These are phyloP conservation scores for Suaeda aralocaspica DNA, from an alignment of 148 eudicot species.

Conservation along the genomic window DNA sequence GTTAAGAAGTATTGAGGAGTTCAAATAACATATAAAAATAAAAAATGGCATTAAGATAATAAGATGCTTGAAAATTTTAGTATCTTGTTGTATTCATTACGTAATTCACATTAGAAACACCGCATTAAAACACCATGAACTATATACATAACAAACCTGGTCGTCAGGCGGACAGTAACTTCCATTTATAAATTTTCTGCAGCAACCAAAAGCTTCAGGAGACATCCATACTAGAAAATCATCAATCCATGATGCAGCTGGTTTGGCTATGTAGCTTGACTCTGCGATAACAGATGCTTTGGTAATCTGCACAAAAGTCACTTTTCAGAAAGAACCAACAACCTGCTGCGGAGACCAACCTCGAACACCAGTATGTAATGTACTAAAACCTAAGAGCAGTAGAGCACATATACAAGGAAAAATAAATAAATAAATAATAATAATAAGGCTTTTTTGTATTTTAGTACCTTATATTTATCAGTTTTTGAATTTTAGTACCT, in stretches of 20 bases:
- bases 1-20: not conserved
- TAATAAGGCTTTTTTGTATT: no score
- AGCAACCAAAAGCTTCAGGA: slow-evolving; percentile 99
- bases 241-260: slow-evolving; percentile 99
- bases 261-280: slow-evolving; percentile 91
- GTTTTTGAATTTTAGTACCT: no score
- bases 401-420: not conserved
- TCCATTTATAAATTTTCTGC: slow-evolving; percentile 89
- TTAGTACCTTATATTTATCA: no score
- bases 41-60: no score
- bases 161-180: slow-evolving; percentile 94
- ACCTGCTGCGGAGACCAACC: not conserved
- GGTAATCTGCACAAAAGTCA: slow-evolving; percentile 51
- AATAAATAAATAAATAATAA: not conserved
- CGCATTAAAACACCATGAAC: no score
- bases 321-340: not conserved
- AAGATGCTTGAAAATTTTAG: not conserved
- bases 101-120: no score
- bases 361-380: not conserved
- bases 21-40: not conserved
- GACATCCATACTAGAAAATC: slow-evolving; percentile 98
- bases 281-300: slow-evolving; percentile 75
- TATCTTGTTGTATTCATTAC: no score
- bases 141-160: slow-evolving; percentile 69
- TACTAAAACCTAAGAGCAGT: not conserved